These are phyloP conservation scores for Tarenaya hassleriana DNA, from an alignment of 345 rosid genomes.

Conservation along the genomic window DNA sequence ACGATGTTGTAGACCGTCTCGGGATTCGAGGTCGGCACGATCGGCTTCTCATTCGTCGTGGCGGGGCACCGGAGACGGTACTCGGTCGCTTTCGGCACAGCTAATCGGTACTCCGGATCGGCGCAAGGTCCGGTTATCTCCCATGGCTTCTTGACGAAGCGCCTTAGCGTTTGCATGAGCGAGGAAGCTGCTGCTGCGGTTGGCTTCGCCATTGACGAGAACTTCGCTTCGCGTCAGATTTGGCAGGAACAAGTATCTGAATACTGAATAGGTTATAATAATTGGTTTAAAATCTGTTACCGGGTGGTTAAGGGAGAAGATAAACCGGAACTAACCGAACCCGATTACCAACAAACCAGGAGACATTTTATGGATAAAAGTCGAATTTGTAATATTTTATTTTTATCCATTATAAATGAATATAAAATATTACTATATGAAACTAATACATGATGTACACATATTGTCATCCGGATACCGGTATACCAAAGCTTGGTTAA, in stretches of 20 bases:
- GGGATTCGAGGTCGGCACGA: constrained; percentile 71
- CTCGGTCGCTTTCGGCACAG: constrained; percentile 60
- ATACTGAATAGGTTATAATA: constrained; percentile 7
- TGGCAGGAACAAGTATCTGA: constrained; percentile 6
- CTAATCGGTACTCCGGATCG: constrained; percentile 60
- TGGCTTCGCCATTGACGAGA: constrained; percentile 60
- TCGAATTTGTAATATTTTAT: background rate
- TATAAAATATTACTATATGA: no score
- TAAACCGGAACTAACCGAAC: background rate
- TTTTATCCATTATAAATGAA: no score
- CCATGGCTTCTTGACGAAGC: constrained; percentile 90
- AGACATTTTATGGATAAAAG: background rate
- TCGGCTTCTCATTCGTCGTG: constrained; percentile 40
- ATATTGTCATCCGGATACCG: no score
- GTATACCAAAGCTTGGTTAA: no score
- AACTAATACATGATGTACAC: no score
- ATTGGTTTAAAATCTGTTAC: background rate
- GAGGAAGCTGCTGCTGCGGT: constrained; percentile 38
- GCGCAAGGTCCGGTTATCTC: constrained; percentile 91
- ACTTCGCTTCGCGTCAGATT: constrained; percentile 20
- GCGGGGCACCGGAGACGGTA: constrained; percentile 79
- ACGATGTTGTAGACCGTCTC: constrained; percentile 87
- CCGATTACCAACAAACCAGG: background rate
- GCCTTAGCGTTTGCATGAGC: constrained; percentile 51
- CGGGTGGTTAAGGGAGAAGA: constrained; percentile 1